Percentiles rank a stretch among this genome's conserved stretches.
phyloP scores from a whole-genome alignment of 2,329 filamentous ascomycete genomes.

The Akanthomyces muscarius region DNA sequence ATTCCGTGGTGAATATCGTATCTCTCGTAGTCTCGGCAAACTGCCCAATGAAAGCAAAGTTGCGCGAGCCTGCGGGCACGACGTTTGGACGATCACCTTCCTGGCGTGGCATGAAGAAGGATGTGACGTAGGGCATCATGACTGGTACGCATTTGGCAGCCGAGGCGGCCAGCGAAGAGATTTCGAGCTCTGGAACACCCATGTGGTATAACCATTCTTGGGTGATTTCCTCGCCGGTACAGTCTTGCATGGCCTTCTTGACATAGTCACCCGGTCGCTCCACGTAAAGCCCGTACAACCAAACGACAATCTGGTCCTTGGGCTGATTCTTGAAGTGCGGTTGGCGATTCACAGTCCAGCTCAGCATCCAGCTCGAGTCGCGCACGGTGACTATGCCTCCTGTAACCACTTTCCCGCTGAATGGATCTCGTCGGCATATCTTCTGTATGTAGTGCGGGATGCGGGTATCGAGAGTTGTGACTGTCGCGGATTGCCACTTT shows the following conservation, averaged over 20 bases:
- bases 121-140: background rate
- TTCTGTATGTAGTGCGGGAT: background rate
- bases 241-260: background rate
- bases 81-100: background rate
- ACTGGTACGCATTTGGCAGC: background rate
- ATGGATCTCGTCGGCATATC: background rate
- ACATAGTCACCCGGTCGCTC: background rate
- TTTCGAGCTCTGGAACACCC: background rate
- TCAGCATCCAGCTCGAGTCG: background rate
- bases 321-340: background rate
- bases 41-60: background rate
- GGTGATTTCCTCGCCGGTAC: background rate
- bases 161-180: background rate
- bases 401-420: background rate
- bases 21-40: background rate
- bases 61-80: background rate
- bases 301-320: background rate
- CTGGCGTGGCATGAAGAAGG: background rate
- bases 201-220: background rate
- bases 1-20: constrained; percentile 26
- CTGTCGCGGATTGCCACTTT: background rate
- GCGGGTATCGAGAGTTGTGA: background rate
- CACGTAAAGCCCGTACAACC: background rate
- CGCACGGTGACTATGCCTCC: background rate
- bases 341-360: background rate